Conservation (phyloP, 306 rosid genomes). For the Sicyos edulis region DNA sequence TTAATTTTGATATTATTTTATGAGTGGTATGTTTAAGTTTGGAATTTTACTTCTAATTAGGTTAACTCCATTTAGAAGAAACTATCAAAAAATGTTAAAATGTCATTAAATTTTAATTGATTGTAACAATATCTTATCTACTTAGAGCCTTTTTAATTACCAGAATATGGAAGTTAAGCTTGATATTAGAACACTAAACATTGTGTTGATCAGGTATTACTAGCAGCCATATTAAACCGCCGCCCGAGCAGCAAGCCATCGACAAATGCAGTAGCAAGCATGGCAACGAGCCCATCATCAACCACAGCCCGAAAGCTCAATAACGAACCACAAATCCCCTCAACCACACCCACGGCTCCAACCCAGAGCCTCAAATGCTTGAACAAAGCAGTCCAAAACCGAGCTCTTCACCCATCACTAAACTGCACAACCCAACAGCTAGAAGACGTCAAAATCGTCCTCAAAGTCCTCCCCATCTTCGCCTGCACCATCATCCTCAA, state of each 20-base stretch:
- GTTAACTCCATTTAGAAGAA: too few relatives aligned
- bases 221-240: constrained; percentile 49
- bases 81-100: too few relatives aligned
- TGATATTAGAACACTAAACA: too few relatives aligned
- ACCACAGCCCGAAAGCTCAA: constrained; percentile 11
- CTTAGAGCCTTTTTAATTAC: too few relatives aligned
- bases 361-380: constrained; percentile 43
- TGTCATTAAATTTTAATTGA: too few relatives aligned
- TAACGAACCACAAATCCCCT: neutral
- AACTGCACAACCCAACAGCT: constrained; percentile 50
- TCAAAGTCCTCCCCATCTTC: constrained; percentile 58
- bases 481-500: constrained; percentile 66
- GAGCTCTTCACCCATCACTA: constrained; percentile 39
- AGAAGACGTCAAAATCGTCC: constrained; percentile 58
- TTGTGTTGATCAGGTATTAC: constrained; percentile 41
- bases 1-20: too few relatives aligned
- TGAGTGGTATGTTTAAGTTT: too few relatives aligned
- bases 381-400: constrained; percentile 36
- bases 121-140: too few relatives aligned
- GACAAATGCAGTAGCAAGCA: constrained; percentile 35
- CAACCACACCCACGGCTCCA: neutral
- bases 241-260: constrained; percentile 33
- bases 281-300: constrained; percentile 31
- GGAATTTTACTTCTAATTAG: too few relatives aligned
- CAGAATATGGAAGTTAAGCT: too few relatives aligned